phyloP scores from a whole-genome alignment of 768 basidiomycete genomes.

The Pleurotus sapidus region DNA sequence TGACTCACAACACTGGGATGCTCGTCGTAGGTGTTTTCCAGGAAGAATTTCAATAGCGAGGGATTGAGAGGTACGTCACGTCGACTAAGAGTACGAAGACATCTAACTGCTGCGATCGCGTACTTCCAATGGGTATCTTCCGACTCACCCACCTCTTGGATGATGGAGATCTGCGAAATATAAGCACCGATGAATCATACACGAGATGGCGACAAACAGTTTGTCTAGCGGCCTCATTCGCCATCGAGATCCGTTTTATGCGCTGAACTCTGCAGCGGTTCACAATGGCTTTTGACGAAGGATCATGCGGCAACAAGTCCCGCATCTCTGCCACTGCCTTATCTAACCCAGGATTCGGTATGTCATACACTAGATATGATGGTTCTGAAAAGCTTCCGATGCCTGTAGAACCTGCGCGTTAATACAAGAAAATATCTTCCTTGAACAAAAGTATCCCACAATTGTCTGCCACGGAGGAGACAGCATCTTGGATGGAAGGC shows the following conservation, averaged over 20 bases:
- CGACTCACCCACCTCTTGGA: conserved; percentile 59
- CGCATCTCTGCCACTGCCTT: conserved; percentile 35
- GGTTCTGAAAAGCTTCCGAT: conserved; percentile 63
- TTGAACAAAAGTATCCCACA: conserved; percentile 35
- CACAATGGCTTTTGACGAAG: conserved; percentile 36
- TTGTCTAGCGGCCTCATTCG: conserved; percentile 38
- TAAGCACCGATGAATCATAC: neutral
- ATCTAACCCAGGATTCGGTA: conserved; percentile 42
- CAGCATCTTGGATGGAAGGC: conserved; percentile 76
- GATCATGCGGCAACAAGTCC: conserved; percentile 24
- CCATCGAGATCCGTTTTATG: conserved; percentile 34
- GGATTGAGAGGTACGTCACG: conserved; percentile 54
- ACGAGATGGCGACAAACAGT: conserved; percentile 37
- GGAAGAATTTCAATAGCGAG: conserved; percentile 52
- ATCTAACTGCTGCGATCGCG: conserved; percentile 63
- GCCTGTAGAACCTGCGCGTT: conserved; percentile 32
- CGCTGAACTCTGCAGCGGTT: conserved; percentile 41
- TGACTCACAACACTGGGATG: conserved; percentile 63
- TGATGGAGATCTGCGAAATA: conserved; percentile 30
- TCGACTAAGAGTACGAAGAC: conserved; percentile 65
- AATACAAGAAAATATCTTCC: neutral
- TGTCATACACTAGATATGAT: conserved; percentile 49
- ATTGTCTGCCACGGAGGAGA: conserved; percentile 62
- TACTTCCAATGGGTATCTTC: conserved; percentile 79
- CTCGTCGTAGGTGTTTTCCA: conserved; percentile 58